A percentile compares a stretch with the other conserved stretches of the same genome.
Conservation (phyloP, 2,329 filamentous ascomycete genomes). For the Penicillium sp. region DNA sequence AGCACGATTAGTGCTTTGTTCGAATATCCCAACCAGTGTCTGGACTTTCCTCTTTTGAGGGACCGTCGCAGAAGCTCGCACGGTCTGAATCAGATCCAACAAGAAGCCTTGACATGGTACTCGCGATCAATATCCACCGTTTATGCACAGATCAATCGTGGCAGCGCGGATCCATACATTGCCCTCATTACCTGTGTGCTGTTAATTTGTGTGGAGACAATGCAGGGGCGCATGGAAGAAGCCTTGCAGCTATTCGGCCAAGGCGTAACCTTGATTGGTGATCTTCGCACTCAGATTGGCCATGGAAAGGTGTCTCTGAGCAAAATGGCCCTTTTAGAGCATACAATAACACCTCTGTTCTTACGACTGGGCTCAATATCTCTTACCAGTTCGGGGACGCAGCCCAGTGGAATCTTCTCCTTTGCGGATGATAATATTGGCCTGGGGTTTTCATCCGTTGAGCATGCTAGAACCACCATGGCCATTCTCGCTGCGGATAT, state of each 20-base stretch:
- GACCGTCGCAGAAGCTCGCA: not conserved
- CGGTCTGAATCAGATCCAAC: slow-evolving; percentile 1
- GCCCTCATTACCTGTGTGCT: slow-evolving; percentile 28
- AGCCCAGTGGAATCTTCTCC: slow-evolving; percentile 3
- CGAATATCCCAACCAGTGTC: slow-evolving; percentile 6
- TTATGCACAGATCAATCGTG: slow-evolving; percentile 23
- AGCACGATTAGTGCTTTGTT: slow-evolving; percentile 15
- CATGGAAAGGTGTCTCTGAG: slow-evolving; percentile 4
- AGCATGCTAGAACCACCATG: slow-evolving; percentile 12
- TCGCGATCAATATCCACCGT: slow-evolving; percentile 27
- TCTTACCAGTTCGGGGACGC: not conserved
- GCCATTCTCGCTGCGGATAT: slow-evolving; percentile 7
- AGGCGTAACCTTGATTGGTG: slow-evolving; percentile 22
- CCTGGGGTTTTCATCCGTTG: slow-evolving; percentile 3
- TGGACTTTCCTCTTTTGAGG: slow-evolving; percentile 1
- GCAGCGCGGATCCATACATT: slow-evolving; percentile 20
- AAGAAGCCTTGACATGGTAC: slow-evolving; percentile 30
- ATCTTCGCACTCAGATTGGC: slow-evolving; percentile 14
- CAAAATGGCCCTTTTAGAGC: slow-evolving; percentile 18
- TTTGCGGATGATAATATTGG: slow-evolving; percentile 7
- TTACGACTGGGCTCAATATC: slow-evolving; percentile 23
- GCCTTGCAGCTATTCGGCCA: slow-evolving; percentile 26
- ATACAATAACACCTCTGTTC: slow-evolving; percentile 28
- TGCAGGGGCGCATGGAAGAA: slow-evolving; percentile 22
- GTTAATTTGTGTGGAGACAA: slow-evolving; percentile 30